These are phyloP conservation scores for Abrus precatorius DNA, from an alignment of 306 rosid species.

Conservation along the genomic window DNA sequence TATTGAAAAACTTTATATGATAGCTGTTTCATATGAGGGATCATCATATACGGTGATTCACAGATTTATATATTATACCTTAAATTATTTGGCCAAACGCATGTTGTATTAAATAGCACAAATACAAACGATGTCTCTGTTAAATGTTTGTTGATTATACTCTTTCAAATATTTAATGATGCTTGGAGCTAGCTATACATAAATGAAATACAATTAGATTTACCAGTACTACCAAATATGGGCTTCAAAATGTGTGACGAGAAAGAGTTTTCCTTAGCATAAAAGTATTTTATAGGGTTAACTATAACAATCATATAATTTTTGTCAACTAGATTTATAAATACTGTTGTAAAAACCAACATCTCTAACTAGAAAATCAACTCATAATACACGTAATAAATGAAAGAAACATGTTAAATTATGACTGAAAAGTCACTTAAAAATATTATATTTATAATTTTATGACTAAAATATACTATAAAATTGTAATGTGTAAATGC, in stretches of 20 bases:
- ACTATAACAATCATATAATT: background rate
- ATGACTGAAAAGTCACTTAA: background rate
- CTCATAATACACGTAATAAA: background rate
- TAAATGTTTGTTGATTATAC: too few species aligned
- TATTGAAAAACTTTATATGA: background rate
- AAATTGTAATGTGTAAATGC: too few species aligned
- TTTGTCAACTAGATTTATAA: too few species aligned
- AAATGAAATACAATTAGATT: background rate
- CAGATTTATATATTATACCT: too few species aligned
- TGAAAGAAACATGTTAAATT: background rate
- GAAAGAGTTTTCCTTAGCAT: background rate
- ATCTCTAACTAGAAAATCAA: background rate
- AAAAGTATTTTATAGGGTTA: background rate
- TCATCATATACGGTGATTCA: background rate
- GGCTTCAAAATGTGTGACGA: background rate
- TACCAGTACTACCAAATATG: background rate
- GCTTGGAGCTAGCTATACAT: background rate
- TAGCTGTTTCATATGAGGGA: background rate
- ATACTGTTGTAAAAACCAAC: background rate
- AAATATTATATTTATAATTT: too few species aligned
- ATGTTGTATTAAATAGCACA: too few species aligned
- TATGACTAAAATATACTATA: too few species aligned
- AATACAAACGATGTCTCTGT: too few species aligned
- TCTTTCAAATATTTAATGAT: background rate
- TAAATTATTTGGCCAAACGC: too few species aligned